Evolutionary conservation across 1,284 basidiomycete genomes (phyloP), one percentile per base, ranked within the genome.

Genomic region (Ganoderma boninense): DNA sequence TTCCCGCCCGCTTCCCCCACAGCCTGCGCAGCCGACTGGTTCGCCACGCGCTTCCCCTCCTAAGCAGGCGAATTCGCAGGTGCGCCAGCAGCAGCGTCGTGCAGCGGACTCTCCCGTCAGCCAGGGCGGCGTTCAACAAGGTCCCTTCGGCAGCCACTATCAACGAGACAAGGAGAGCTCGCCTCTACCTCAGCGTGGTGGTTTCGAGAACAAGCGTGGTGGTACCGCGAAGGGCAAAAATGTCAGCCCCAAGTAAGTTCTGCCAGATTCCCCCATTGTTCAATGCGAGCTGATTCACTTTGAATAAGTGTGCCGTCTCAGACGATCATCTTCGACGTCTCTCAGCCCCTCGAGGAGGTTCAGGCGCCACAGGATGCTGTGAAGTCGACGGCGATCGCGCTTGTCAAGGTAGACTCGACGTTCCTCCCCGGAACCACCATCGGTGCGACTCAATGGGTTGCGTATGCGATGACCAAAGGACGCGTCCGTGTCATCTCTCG

Each of bases 401-500:
- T 95, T 56, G 92, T 95, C 76, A 92, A 90, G 79, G 92, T 95
- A 74, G 94, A 95, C 72, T 84, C 92, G 16, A 87, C 92, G 32
- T 95, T 95, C 82, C 82, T 94, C 65, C 92, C 92, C 65, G 94
- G 94, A 11, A 91, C 92, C 14, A 95, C 94, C 40, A 95, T 95
- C 68, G 94, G 93, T 13, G 93, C 93, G 13, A 94, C 93, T 7
- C 91, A 93, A 76, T 95, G 93, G 92, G 94, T 95, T 70, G 93
- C 94, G 16, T 95, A 95, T 77, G 93, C 92, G 26, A 95, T 95
- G 94, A 95, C 92, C n/a, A 90, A 91, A 82, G 93, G 92, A 72
- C 93, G 94, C 72, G 92, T 95, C 65, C 91, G 94, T 63, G 91
- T 95, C 65, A 95, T 95, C 71, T 95, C 93, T 23, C 87, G 93